Conservation (phyloP, 331 rosid species). For the Spiraea crenata region DNA sequence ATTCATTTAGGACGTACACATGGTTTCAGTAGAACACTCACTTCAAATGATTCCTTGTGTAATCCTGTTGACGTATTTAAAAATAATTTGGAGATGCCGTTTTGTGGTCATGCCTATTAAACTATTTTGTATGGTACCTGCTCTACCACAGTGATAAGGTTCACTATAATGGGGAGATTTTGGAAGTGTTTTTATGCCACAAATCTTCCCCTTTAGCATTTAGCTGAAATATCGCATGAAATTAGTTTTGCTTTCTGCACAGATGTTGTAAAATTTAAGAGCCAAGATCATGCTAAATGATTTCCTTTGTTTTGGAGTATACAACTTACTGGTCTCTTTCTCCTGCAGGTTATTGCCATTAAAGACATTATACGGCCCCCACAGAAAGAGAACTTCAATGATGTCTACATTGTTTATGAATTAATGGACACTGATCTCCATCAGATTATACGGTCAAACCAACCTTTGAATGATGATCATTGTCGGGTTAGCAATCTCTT, state of each 20-base stretch:
- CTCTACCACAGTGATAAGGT: background rate
- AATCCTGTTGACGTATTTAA: background rate
- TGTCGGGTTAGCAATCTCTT: slow-evolving; percentile 69
- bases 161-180: background rate
- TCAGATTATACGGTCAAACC: slow-evolving; percentile 86
- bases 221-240: background rate
- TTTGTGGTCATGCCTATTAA: background rate
- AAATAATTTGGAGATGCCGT: background rate
- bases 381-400: slow-evolving; percentile 84
- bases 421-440: slow-evolving; percentile 89
- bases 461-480: slow-evolving; percentile 79
- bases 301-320: background rate
- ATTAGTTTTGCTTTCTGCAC: background rate
- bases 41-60: background rate
- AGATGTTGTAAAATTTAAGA: background rate
- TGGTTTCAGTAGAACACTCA: background rate
- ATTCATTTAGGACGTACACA: background rate
- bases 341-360: slow-evolving; percentile 62
- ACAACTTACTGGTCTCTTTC: slow-evolving; percentile 26
- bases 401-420: slow-evolving; percentile 82
- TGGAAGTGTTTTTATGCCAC: background rate
- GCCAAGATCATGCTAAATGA: background rate
- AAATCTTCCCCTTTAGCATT: background rate
- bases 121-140: background rate
- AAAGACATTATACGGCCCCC: slow-evolving; percentile 91